Base-by-base conservation (phyloP, 257 asterid genomes). In the Mentha longifolia region DNA sequence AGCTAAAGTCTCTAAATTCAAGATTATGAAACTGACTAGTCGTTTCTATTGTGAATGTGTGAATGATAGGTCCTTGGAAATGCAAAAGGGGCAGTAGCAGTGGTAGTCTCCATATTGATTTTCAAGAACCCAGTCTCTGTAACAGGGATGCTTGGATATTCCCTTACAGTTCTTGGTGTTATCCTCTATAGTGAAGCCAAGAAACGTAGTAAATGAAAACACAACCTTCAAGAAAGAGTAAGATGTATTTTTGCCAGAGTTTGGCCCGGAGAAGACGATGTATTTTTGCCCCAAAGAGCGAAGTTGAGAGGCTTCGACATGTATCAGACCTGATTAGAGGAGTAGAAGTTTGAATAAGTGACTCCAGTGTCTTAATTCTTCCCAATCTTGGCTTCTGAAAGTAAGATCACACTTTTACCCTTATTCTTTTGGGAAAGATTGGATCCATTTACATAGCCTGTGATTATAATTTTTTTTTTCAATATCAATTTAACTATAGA, bases 51-150 rank as follows among this genome's bases (percentile, higher is more conserved):
- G 16, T 41, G 57, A 28, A 25, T 39, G 41, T 45, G 16, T 41
- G 57, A 28, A 25, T 39, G 41, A 11, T 83, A 89, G 96, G 96
- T 89, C 58, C 95, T 89, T 31, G 96, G 96, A 57, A 89, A 89
- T 66, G 96, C 96, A 15, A 89, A 89, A 82, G 96, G 96, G 47
- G 96, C 96, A 22, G 90, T 87, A 22, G 96, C 96, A 20, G 96
- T 89, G 76, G 96, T 89, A 14, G 80, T 89, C 56, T 89, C 96
- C 68, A 89, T 89, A 69, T 70, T 89, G 74, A 89, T 89, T 70
- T 89, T 89, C 76, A 89, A 77, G 82, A 89, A 89, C 67, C 96
- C 96, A 0, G 95, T 89, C 58, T 89, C 96, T 1, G 77, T 85
- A n/a, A 89, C 95, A 0, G 96, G 96, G 59, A 89, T 89, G 96